Percentiles rank a stretch among this genome's conserved stretches.
These are phyloP conservation scores for Xylariales sp. DNA, from an alignment of 2,329 filamentous ascomycete species.

Conservation along the genomic window DNA sequence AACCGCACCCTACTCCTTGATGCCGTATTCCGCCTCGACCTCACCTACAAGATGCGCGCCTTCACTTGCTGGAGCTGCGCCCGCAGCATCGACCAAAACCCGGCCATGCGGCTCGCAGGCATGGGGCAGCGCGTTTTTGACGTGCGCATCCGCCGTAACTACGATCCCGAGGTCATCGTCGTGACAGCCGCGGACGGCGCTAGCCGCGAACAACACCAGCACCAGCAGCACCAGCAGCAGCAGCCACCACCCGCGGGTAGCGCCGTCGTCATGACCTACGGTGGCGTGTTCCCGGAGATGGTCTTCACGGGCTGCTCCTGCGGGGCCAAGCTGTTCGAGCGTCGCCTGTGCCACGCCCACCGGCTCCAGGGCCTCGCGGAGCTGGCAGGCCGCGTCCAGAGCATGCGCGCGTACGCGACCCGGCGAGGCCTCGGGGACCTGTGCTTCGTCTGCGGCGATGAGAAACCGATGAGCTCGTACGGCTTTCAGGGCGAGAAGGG, in stretches of 20 bases:
- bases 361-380: neutral
- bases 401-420: neutral
- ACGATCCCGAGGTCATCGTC: neutral
- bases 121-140: neutral
- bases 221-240: too few species aligned
- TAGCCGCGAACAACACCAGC: too few species aligned
- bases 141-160: neutral
- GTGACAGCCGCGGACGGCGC: neutral
- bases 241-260: too few species aligned
- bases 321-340: neutral
- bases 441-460: too few species aligned
- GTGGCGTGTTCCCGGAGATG: neutral
- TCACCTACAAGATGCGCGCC: neutral
- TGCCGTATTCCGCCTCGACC: neutral
- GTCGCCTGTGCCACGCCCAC: neutral
- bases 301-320: neutral
- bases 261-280: too few species aligned
- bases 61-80: neutral
- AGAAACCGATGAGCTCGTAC: too few species aligned
- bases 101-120: neutral
- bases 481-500: neutral
- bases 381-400: neutral
- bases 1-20: neutral
- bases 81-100: neutral
- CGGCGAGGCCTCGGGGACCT: too few species aligned